phyloP scores from a whole-genome alignment of 164 flowering plant species.

The Berberis vulgaris region DNA sequence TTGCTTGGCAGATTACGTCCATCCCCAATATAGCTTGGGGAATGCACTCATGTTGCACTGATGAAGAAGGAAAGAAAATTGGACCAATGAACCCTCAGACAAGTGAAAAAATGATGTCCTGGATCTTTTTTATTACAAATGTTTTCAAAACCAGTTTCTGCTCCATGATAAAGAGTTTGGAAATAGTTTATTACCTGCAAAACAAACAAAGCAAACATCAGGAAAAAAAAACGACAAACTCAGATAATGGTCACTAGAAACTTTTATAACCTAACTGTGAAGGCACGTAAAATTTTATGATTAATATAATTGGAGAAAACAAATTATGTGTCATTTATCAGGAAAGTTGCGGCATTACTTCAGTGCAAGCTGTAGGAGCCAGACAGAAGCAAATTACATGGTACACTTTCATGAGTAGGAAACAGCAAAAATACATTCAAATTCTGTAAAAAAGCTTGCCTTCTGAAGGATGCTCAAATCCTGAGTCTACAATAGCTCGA shows the following conservation, averaged over 20 bases:
- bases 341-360: no score
- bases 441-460: constrained; percentile 29
- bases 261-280: neutral
- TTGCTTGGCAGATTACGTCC: constrained; percentile 99
- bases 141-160: constrained; percentile 38
- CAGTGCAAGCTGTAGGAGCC: no score
- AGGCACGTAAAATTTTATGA: neutral
- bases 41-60: constrained; percentile 99
- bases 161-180: constrained; percentile 32
- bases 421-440: neutral
- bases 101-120: constrained; percentile 44
- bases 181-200: constrained; percentile 57
- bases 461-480: constrained; percentile 99
- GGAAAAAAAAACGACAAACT: neutral
- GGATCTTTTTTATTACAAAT: constrained; percentile 43
- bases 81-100: constrained; percentile 43
- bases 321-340: no score
- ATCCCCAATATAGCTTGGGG: constrained; percentile 98
- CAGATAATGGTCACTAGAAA: neutral
- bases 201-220: neutral
- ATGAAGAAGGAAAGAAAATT: constrained; percentile 67
- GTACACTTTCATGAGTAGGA: neutral
- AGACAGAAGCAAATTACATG: no score
- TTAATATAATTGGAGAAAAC: no score
- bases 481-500: constrained; percentile 92